These are phyloP conservation scores for Aureobasidium sp. DNA, from an alignment of 2,329 filamentous ascomycete genomes.

Conservation along the genomic window DNA sequence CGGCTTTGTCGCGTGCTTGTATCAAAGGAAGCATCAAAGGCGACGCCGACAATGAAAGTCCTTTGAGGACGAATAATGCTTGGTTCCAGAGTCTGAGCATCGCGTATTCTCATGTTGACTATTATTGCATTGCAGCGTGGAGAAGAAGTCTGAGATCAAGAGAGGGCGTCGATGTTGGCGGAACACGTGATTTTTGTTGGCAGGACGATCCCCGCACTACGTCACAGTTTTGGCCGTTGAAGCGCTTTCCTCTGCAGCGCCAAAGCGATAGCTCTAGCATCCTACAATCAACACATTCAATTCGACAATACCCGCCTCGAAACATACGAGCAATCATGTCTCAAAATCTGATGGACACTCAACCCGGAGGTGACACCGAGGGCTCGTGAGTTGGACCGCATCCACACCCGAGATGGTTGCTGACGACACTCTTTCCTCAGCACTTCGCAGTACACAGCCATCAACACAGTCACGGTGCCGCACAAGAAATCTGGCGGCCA, in stretches of 20 bases:
- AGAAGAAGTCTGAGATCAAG: not conserved
- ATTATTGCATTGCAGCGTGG: too few relatives aligned
- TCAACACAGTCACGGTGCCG: conserved; percentile 42
- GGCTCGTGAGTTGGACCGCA: not conserved
- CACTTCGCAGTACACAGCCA: conserved; percentile 46
- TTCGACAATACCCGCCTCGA: not conserved
- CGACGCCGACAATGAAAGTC: too few relatives aligned
- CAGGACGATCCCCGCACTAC: not conserved
- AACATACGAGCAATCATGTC: conserved; percentile 36
- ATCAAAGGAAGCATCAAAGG: not conserved
- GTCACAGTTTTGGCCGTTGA: not conserved
- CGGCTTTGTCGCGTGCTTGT: not conserved
- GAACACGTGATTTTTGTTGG: not conserved
- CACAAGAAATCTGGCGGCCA: conserved; percentile 51
- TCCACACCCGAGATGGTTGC: not conserved
- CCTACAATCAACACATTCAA: not conserved
- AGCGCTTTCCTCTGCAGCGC: not conserved
- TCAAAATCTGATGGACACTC: conserved; percentile 51
- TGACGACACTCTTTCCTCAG: not conserved
- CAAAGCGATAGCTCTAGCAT: not conserved
- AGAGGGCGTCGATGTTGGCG: not conserved
- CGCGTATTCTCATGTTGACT: too few relatives aligned
- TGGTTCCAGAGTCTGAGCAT: too few relatives aligned
- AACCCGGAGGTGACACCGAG: conserved; percentile 47
- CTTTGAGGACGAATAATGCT: too few relatives aligned